Percentiles rank a stretch among this genome's conserved stretches.
Conservation (phyloP, 2,329 filamentous ascomycete genomes). For the Phoma herbarum region DNA sequence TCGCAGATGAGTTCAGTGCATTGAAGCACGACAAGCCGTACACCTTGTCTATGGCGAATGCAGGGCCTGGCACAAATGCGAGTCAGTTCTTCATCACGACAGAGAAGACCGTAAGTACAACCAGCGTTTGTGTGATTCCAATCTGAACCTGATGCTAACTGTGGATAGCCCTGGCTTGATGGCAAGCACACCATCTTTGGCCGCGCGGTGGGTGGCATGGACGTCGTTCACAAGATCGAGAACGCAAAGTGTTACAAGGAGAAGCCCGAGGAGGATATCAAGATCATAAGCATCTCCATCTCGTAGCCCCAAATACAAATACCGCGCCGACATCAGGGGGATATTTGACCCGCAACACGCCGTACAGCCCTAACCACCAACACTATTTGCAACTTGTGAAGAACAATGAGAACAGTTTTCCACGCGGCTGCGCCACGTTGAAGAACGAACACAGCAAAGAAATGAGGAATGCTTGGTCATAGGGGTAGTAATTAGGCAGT, state of each 20-base stretch:
- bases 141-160: constrained; percentile 11
- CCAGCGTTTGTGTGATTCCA: not conserved
- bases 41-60: constrained; percentile 97
- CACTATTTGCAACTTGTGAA: no score
- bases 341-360: not conserved
- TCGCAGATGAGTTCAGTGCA: constrained; percentile 91
- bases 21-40: constrained; percentile 96
- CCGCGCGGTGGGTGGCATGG: constrained; percentile 85
- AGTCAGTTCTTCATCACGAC: constrained; percentile 99
- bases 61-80: constrained; percentile 92
- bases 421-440: no score
- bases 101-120: constrained; percentile 79
- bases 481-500: no score
- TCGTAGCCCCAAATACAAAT: constrained; percentile 10
- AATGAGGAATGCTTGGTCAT: no score
- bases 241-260: constrained; percentile 87
- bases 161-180: constrained; percentile 81
- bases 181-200: constrained; percentile 97
- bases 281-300: constrained; percentile 83
- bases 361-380: no score
- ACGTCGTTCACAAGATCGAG: constrained; percentile 96
- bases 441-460: no score
- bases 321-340: not conserved
- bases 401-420: no score
- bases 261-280: constrained; percentile 96